Evolutionary conservation across 164 flowering plant genomes (phyloP), one percentile per base, ranked within the genome.

Genomic region (Aristolochia fimbriata): DNA sequence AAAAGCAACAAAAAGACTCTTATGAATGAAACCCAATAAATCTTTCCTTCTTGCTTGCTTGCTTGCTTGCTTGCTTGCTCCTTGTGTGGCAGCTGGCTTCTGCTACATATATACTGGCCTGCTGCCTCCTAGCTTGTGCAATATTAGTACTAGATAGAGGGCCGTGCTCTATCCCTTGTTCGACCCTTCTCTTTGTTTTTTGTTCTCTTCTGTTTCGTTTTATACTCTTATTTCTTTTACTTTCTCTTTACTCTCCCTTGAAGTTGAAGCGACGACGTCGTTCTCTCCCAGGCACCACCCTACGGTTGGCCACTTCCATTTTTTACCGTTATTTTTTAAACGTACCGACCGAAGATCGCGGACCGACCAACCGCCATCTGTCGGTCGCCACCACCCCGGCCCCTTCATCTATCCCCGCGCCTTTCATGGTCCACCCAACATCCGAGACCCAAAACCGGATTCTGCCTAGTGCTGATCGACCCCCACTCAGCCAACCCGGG

Each of bases 301-400:
- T 3, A 51, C 53, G 72, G 79, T 76, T 76, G 71, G 76, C 79
- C 79, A 76, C 73, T 76, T 55, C 5, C 62, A 47, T 30, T 45
- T 20, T 55, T 51, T n/a, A 49, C 67, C 55, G 49, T 21, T 37
- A 41, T 59, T 48, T 62, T 58, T 46, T 10, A 47, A 58, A 70
- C 21, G 3, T 9, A 17, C 25, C 57, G 27, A 52, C 59, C 55
- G 15, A 13, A n/a, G 51, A 57, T 61, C 49, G 14, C 52, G 46
- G 54, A 60, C 70, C 71, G 76, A 73, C 76, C 71, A 66, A 63
- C 62, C 46, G 65, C 73, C 70, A 65, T 68, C 60, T 62, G 71
- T 64, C 65, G 66, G 59, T 70, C 68, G 43, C 66, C 57, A 46
- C 24, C 57, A 23, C 17, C 17, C 7, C 7, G 3, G 37, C 3